These are phyloP conservation scores for Aspergillus quadricinctus DNA, from an alignment of 2,329 filamentous ascomycete genomes.

Conservation along the genomic window DNA sequence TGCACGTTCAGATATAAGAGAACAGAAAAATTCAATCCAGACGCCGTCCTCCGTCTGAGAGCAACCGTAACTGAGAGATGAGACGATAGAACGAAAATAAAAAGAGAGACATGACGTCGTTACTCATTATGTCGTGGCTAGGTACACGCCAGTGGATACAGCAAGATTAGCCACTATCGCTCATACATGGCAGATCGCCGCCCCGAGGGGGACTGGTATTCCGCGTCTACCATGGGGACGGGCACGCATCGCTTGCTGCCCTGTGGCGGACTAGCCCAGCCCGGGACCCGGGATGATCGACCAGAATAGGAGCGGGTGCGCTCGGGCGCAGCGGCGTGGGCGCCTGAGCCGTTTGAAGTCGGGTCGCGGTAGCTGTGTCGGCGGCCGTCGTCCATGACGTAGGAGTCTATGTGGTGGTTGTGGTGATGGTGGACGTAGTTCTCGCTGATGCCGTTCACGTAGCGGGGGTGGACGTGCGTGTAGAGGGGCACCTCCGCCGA, in stretches of 20 bases:
- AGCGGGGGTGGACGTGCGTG: constrained; percentile 12
- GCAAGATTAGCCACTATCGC: not conserved
- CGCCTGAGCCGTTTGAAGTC: constrained; percentile 9
- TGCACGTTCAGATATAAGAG: not conserved
- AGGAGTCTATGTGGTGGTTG: constrained; percentile 18
- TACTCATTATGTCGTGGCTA: not conserved
- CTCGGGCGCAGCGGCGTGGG: constrained; percentile 7
- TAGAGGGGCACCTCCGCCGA: constrained; percentile 9
- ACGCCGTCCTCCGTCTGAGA: not conserved
- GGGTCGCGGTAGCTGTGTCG: constrained; percentile 20
- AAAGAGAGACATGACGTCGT: not conserved
- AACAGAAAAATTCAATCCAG: not conserved
- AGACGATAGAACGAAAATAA: not conserved
- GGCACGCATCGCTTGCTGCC: not conserved
- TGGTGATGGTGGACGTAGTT: constrained; percentile 12
- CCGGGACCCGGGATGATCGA: not conserved
- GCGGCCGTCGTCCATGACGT: constrained; percentile 21
- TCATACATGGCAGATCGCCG: constrained; percentile 14
- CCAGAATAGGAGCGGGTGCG: constrained; percentile 18
- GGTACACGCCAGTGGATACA: not conserved
- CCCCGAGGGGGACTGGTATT: constrained; percentile 4
- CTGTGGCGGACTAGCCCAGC: constrained; percentile 4
- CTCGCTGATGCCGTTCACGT: constrained; percentile 9
- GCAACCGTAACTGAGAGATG: not conserved
- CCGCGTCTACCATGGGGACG: constrained; percentile 2